phyloP scores from a whole-genome alignment of 2,329 filamentous ascomycete species.

The Coniochaeta ligniaria region DNA sequence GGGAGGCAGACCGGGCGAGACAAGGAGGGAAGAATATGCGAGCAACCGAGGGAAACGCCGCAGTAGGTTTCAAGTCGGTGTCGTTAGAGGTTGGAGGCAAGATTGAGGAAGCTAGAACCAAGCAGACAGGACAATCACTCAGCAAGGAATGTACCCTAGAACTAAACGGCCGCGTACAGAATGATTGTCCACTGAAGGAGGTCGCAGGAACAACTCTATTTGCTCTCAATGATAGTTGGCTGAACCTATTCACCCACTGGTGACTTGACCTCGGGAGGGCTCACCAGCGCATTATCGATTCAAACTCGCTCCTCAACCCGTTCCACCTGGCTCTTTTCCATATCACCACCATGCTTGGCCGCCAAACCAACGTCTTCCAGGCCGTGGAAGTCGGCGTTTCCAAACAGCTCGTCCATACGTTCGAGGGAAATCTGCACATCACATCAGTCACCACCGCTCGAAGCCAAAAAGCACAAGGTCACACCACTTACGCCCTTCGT shows the following conservation, averaged over 20 bases:
- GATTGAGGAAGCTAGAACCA: too few relatives aligned
- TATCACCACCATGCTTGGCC: neutral
- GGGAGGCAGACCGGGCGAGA: too few relatives aligned
- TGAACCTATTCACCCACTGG: neutral
- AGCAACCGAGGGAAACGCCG: too few relatives aligned
- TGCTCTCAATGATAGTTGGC: neutral
- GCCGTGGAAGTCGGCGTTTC: conserved; percentile 27
- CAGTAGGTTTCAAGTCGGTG: too few relatives aligned
- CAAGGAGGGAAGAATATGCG: too few relatives aligned
- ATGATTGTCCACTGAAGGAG: neutral
- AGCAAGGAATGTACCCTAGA: neutral
- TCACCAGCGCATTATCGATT: neutral
- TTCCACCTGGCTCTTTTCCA: neutral
- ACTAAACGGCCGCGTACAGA: neutral
- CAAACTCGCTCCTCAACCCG: neutral
- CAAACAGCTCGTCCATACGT: conserved; percentile 23
- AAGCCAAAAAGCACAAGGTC: neutral
- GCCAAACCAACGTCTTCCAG: neutral
- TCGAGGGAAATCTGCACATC: conserved; percentile 12
- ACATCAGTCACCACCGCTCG: neutral
- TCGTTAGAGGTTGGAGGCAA: too few relatives aligned
- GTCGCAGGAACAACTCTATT: neutral
- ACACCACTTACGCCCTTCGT: conserved; percentile 42
- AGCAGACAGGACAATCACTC: too few relatives aligned
- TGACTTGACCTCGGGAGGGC: neutral